phyloP scores from a whole-genome alignment of 495 filamentous ascomycete genomes.

The Penicillium manginii region DNA sequence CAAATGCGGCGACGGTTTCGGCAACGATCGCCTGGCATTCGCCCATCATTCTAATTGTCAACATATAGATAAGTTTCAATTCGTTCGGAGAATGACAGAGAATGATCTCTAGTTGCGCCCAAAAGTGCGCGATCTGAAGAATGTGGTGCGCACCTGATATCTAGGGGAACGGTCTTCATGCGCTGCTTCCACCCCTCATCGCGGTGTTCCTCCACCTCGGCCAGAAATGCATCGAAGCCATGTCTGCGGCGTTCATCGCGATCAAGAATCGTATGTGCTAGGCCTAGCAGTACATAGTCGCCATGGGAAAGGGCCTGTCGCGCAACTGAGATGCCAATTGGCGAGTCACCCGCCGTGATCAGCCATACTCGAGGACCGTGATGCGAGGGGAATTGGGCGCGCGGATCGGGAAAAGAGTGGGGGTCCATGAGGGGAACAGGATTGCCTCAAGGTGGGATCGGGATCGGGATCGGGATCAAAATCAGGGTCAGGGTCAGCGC shows the following conservation, averaged over 20 bases:
- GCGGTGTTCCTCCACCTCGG: conserved; percentile 71
- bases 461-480: conserved; percentile 41
- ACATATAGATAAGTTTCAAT: not conserved
- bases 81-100: not conserved
- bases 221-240: conserved; percentile 57
- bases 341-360: conserved; percentile 79
- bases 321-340: conserved; percentile 73
- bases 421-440: conserved; percentile 44
- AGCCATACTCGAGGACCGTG: conserved; percentile 78
- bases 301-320: conserved; percentile 80
- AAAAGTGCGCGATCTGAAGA: not conserved
- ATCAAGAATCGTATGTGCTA: conserved; percentile 58
- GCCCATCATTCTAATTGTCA: conserved; percentile 43
- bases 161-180: conserved; percentile 49
- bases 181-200: conserved; percentile 49
- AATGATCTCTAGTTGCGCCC: not conserved
- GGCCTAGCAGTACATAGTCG: conserved; percentile 80
- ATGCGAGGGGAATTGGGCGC: conserved; percentile 61
- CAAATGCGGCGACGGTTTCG: conserved; percentile 81
- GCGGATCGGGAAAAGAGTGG: conserved; percentile 41
- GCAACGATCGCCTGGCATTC: conserved; percentile 82
- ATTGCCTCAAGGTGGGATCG: too few species aligned
- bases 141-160: conserved; percentile 49
- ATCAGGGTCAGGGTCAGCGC: conserved; percentile 30
- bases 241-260: conserved; percentile 48